Conservation (phyloP, 2,329 filamentous ascomycete species). For the Colletotrichum tanaceti region DNA sequence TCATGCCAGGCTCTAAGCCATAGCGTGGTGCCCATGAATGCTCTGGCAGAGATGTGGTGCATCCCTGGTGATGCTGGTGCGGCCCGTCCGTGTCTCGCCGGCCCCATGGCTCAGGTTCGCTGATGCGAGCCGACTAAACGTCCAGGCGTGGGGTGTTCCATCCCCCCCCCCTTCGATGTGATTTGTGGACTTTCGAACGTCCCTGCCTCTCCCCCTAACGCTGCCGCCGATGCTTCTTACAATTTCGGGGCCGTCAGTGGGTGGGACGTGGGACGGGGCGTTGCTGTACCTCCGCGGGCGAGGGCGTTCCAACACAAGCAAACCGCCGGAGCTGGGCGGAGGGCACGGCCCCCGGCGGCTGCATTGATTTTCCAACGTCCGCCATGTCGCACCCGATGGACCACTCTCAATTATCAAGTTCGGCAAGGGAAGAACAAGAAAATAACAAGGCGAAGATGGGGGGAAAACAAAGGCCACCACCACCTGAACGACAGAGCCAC, state of each 20-base stretch:
- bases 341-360: conserved; percentile 11
- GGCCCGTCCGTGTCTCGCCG: not conserved
- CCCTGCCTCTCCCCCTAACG: not conserved
- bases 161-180: not conserved
- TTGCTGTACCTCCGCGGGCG: not conserved
- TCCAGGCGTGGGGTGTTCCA: not conserved
- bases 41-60: not conserved
- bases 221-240: not conserved
- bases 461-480: not conserved
- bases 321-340: not conserved
- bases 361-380: conserved; percentile 26
- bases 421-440: not conserved
- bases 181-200: not conserved
- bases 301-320: not conserved
- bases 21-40: not conserved
- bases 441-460: too few relatives aligned
- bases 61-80: conserved; percentile 1
- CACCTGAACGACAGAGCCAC: not conserved
- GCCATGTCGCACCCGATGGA: not conserved
- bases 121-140: not conserved
- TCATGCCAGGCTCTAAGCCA: not conserved
- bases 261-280: not conserved
- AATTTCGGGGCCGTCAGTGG: not conserved
- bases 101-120: not conserved
- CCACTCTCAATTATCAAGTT: not conserved